These are phyloP conservation scores for Emmonsiellopsis sp. DNA, from an alignment of 2,329 filamentous ascomycete genomes.

Conservation along the genomic window DNA sequence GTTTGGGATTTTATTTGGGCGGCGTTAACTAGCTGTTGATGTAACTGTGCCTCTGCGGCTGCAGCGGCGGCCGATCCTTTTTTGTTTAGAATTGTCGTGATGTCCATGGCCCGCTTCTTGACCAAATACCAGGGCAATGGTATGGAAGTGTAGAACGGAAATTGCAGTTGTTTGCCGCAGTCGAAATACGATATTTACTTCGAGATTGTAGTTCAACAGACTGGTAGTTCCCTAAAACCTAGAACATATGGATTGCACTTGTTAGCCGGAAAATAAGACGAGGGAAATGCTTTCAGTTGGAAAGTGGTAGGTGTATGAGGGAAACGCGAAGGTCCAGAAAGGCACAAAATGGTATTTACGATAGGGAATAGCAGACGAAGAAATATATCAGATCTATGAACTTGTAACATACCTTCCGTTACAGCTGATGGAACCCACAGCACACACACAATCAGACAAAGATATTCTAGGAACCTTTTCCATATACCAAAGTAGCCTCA, in stretches of 20 bases:
- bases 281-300: background rate
- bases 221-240: no score
- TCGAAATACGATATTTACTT: background rate
- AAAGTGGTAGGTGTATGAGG: background rate
- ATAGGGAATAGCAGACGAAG: background rate
- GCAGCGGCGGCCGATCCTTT: conserved; percentile 38
- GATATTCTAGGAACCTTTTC: background rate
- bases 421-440: background rate
- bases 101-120: conserved; percentile 36
- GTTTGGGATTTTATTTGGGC: conserved; percentile 28
- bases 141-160: background rate
- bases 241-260: no score
- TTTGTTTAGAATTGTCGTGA: conserved; percentile 44
- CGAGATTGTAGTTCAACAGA: no score
- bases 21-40: conserved; percentile 35
- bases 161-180: background rate
- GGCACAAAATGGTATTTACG: background rate
- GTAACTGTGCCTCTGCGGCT: conserved; percentile 33
- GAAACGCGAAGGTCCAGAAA: background rate
- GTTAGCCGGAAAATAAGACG: no score
- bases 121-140: background rate
- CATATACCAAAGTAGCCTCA: background rate
- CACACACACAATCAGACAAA: background rate
- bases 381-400: background rate
- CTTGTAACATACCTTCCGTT: background rate